phyloP scores from a whole-genome alignment of 805 yeast genomes.

The Teunomyces panamensis region DNA sequence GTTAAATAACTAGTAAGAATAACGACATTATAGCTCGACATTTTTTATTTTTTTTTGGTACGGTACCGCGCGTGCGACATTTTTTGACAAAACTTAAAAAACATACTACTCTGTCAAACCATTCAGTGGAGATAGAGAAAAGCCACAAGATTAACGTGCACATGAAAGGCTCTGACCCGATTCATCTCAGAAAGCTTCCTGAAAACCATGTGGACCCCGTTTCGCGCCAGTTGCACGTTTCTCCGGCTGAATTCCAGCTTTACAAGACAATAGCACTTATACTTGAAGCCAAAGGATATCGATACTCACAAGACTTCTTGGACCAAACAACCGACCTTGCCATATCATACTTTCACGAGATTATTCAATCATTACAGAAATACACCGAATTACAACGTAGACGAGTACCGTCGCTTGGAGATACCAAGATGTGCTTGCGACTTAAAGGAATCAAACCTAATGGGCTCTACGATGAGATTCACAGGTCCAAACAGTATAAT shows the following conservation, averaged over 20 bases:
- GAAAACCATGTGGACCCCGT: neutral
- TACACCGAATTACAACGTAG: constrained; percentile 62
- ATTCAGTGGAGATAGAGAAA: too few species aligned
- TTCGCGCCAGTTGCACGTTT: neutral
- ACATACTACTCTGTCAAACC: neutral
- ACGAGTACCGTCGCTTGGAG: constrained; percentile 49
- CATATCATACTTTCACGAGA: constrained; percentile 27
- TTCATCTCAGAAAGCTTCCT: neutral
- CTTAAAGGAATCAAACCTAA: constrained; percentile 39
- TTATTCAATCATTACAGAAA: constrained; percentile 44
- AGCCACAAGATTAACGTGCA: neutral
- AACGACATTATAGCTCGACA: neutral
- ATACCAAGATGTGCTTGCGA: constrained; percentile 44
- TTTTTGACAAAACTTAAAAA: neutral
- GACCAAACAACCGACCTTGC: constrained; percentile 28
- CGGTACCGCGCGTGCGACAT: neutral
- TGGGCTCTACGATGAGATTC: constrained; percentile 39
- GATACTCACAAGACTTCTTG: constrained; percentile 26
- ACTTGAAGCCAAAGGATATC: constrained; percentile 19
- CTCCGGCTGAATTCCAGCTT: constrained; percentile 2
- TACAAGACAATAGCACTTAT: constrained; percentile 24
- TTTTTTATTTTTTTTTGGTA: neutral
- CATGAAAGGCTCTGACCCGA: neutral
- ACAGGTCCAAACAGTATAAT: neutral
- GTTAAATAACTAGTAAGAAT: constrained; percentile 27